phyloP scores from a whole-genome alignment of 805 yeast genomes.

The Spencermartinsiella europaea region DNA sequence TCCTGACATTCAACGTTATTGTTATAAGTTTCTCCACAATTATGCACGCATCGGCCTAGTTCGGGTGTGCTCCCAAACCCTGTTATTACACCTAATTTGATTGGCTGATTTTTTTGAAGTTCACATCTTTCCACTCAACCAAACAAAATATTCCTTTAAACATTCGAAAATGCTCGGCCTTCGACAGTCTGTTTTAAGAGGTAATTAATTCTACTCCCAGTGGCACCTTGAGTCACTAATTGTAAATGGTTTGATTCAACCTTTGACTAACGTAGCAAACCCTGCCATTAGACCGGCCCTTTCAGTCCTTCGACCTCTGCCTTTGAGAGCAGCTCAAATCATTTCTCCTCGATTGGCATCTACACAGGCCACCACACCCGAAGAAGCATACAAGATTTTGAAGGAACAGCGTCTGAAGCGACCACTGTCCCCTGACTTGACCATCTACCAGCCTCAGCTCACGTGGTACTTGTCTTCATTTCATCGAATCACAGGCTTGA shows the following conservation, averaged over 20 bases:
- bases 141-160: background rate
- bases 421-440: conserved; percentile 86
- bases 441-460: conserved; percentile 86
- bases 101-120: background rate
- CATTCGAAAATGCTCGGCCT: background rate
- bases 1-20: too few relatives aligned
- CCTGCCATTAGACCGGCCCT: background rate
- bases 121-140: background rate
- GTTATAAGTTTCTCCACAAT: too few relatives aligned
- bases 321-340: background rate
- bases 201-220: too few relatives aligned
- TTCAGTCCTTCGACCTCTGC: background rate
- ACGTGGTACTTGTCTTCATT: conserved; percentile 75
- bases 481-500: conserved; percentile 87
- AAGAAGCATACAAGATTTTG: conserved; percentile 63
- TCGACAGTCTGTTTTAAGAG: background rate
- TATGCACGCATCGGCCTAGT: too few relatives aligned
- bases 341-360: conserved; percentile 4
- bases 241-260: too few relatives aligned
- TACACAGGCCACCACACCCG: conserved; percentile 51
- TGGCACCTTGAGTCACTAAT: too few relatives aligned
- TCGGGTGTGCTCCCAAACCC: background rate
- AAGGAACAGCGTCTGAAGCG: conserved; percentile 79
- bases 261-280: too few relatives aligned
- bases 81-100: background rate